phyloP scores from a whole-genome alignment of 176 grass and related monocot genomes.

The Chrysopogon serrulatus region DNA sequence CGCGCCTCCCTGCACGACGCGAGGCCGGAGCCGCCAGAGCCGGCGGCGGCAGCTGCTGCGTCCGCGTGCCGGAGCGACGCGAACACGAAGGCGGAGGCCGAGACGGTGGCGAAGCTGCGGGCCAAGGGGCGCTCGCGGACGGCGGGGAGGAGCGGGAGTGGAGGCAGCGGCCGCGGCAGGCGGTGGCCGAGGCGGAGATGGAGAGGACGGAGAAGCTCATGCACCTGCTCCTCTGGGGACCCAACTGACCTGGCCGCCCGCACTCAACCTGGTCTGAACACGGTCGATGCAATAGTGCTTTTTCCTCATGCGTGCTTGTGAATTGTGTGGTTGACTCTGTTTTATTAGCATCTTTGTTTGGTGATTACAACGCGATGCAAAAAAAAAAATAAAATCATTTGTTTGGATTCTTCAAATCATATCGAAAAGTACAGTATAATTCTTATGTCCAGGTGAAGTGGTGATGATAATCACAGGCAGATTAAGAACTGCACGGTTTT shows the following conservation, averaged over 20 bases:
- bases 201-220: constrained; percentile 54
- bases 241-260: constrained; percentile 20
- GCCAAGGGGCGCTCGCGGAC: neutral
- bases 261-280: too few species aligned
- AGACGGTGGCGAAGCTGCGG: neutral
- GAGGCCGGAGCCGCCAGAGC: neutral
- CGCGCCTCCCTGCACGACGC: constrained; percentile 27
- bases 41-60: neutral
- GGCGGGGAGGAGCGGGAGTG: neutral
- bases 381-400: too few species aligned
- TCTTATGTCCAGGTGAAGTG: neutral
- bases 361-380: too few species aligned
- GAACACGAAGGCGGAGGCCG: neutral
- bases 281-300: too few species aligned
- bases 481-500: too few species aligned
- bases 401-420: neutral
- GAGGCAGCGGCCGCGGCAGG: neutral
- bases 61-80: neutral
- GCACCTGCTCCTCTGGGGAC: constrained; percentile 71
- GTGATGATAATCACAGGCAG: neutral
- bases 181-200: neutral
- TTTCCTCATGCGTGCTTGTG: neutral
- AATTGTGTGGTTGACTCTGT: neutral
- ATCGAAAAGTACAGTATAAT: neutral
- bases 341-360: neutral